These are phyloP conservation scores for Beauveria brongniartii DNA, from an alignment of 2,329 filamentous ascomycete species.

Conservation along the genomic window DNA sequence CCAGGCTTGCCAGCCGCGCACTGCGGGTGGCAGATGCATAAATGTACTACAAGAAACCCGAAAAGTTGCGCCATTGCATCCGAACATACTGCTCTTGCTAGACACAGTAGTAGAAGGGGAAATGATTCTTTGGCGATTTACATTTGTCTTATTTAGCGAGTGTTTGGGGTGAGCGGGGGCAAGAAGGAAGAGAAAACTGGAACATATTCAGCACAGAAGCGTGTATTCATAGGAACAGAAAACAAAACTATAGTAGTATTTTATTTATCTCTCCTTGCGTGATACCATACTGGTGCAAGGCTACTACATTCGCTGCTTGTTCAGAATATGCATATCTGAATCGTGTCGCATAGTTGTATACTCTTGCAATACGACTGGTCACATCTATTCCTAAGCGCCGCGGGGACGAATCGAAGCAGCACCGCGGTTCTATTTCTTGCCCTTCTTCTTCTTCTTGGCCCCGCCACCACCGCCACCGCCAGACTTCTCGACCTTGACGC, in stretches of 20 bases:
- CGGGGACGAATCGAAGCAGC: neutral
- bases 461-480: slow-evolving; percentile 24
- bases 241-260: slow-evolving; percentile 4
- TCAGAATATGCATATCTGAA: neutral
- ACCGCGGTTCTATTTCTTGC: slow-evolving; percentile 39
- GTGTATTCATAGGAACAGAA: slow-evolving; percentile 4
- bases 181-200: neutral
- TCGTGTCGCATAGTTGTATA: neutral
- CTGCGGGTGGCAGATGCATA: neutral
- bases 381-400: neutral
- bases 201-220: slow-evolving; percentile 5
- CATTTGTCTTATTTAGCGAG: slow-evolving; percentile 9
- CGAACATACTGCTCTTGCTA: neutral
- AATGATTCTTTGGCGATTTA: slow-evolving; percentile 5
- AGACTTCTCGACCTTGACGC: slow-evolving; percentile 58
- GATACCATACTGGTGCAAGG: neutral
- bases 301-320: neutral
- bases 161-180: neutral
- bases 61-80: neutral
- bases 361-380: neutral
- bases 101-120: neutral
- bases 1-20: neutral
- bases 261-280: neutral
- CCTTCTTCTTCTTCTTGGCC: slow-evolving; percentile 45
- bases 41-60: neutral